Evolutionary conservation across 192 early-diverging fungal genomes (phyloP).

Genomic region (Coemansia sp.): DNA sequence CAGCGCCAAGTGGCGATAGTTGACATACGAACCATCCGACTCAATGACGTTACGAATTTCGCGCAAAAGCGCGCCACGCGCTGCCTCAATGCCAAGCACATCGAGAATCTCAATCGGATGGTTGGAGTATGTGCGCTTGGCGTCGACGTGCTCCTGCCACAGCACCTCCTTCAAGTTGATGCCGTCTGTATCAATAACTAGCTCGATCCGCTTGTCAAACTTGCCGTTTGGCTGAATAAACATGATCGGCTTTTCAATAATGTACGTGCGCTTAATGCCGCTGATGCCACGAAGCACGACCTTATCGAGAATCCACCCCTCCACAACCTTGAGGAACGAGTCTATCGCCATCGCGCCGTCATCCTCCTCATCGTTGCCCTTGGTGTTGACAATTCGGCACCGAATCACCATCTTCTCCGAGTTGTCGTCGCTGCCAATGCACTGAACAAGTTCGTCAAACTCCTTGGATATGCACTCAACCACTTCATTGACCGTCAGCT

Average conservation of each 20-base stretch:
- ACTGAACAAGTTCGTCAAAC: conserved; percentile 77
- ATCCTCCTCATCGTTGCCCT: conserved; percentile 52
- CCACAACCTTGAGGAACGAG: conserved; percentile 80
- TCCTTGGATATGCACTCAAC: conserved; percentile 71
- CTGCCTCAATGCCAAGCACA: conserved; percentile 96
- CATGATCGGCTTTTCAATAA: conserved; percentile 21
- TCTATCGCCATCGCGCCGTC: conserved; percentile 70
- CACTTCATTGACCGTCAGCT: conserved; percentile 79
- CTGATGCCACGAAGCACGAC: conserved; percentile 86
- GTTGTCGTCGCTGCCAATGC: conserved; percentile 87
- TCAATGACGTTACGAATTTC: conserved; percentile 92
- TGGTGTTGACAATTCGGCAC: conserved; percentile 72
- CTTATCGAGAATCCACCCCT: conserved; percentile 78
- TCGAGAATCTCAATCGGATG: conserved; percentile 85
- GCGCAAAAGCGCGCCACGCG: conserved; percentile 80
- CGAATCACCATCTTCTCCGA: conserved; percentile 80
- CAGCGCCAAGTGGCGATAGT: conserved; percentile 94
- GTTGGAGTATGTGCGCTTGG: conserved; percentile 81
- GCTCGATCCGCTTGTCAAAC: conserved; percentile 62
- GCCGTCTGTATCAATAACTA: conserved; percentile 89
- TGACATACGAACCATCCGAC: conserved; percentile 95
- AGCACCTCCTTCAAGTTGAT: conserved; percentile 86
- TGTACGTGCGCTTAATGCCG: conserved; percentile 79
- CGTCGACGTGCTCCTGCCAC: conserved; percentile 77
- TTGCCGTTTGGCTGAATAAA: conserved; percentile 57